Percentiles rank a stretch among this genome's conserved stretches.
These are phyloP conservation scores for Geotrichum aggregatum DNA, from an alignment of 1,139 yeast genomes.

Conservation along the genomic window DNA sequence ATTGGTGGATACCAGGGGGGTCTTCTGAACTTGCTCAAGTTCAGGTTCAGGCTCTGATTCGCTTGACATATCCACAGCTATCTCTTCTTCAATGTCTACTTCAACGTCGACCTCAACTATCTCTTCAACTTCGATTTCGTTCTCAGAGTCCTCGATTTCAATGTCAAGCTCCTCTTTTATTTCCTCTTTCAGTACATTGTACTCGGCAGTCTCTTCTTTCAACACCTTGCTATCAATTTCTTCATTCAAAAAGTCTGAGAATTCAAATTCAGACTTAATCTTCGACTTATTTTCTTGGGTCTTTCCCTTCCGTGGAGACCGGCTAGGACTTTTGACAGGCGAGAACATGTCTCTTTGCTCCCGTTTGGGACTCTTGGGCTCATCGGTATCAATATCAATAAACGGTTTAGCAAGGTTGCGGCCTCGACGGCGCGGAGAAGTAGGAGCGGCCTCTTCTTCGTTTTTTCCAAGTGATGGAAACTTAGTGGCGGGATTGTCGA, in stretches of 20 bases:
- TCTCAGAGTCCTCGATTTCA: background rate
- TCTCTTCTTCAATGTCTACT: background rate
- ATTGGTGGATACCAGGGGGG: background rate
- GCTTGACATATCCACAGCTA: background rate
- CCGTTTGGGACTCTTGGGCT: background rate
- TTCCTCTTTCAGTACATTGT: background rate
- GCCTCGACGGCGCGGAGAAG: conserved; percentile 10
- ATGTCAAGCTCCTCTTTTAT: background rate
- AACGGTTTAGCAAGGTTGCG: conserved; percentile 16
- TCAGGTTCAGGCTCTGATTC: conserved; percentile 3
- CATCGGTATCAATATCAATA: conserved; percentile 15
- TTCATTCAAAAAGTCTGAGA: conserved; percentile 17
- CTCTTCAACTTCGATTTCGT: conserved; percentile 10
- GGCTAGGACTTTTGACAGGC: conserved; percentile 13
- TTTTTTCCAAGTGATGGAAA: conserved; percentile 4
- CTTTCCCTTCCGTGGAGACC: conserved; percentile 18
- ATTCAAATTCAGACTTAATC: conserved; percentile 9
- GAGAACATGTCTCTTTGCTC: background rate
- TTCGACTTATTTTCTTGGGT: background rate
- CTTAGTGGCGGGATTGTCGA: conserved; percentile 2
- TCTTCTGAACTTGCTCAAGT: background rate
- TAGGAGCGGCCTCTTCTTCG: background rate
- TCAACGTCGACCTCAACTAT: conserved; percentile 6
- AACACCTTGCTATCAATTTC: conserved; percentile 7
- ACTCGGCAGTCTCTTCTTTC: background rate